Base-by-base conservation (phyloP, 2,329 filamentous ascomycete species). In the Claviceps sp. region DNA sequence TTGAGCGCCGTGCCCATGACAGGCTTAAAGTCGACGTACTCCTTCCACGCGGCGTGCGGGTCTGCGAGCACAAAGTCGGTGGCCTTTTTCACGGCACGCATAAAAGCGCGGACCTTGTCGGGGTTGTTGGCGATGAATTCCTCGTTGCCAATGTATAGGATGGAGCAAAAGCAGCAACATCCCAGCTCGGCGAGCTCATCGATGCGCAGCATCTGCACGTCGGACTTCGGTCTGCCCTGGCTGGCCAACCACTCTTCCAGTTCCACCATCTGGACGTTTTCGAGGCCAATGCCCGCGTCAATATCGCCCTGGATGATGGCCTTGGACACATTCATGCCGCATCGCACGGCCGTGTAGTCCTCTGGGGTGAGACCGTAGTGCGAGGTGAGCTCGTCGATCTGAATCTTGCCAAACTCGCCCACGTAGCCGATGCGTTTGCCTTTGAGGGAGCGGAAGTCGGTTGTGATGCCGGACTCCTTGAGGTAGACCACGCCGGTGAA, bases 211-310 rank as follows among this genome's bases (percentile, higher is more conserved):
- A 89, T 89, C 68, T 87, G 81, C 7, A 88, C 85, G 56, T 89
- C 84, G 14, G 72, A 69, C 63, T 76, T 77, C 54, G 80, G 75
- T 1, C 83, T 81, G 58, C 74, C 75, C 63, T 86, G 82, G 0
- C 63, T 56, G 0, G 73, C 74, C 19, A 89, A 80, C 85, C 84
- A 89, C 62, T 87, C 84, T 65, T 85, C 84, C 1, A 89, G 75
- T 68, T 89, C 85, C 44, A 89, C 85, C 85, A 88, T 88, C 67
- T 89, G 85, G 6, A 89, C 85, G 62, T 89, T 89, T 67, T 89
- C 85, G 5, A 89, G 78, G 17, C 85, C 85, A 61, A 87, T 77
- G 39, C 85, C 85, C 17, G 85, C 85, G 62, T 89, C 82, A 58
- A 89, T 87, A 41, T 76, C 75, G 58, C 84, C 84, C 54, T 77